phyloP scores from a whole-genome alignment of 192 early-diverging fungal genomes.

The Chytriomyces confervae region DNA sequence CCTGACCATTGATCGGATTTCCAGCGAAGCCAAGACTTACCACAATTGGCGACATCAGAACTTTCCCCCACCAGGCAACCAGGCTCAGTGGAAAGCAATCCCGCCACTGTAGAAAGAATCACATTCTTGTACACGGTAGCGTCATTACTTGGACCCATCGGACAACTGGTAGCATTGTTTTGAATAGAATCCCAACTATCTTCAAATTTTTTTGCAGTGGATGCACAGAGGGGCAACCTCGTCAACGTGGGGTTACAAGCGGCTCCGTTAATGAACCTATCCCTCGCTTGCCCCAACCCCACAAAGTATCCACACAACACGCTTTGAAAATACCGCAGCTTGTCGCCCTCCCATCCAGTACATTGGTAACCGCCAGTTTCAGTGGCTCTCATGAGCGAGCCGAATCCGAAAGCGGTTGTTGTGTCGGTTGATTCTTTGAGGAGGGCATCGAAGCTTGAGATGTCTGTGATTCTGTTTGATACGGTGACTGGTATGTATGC shows the following conservation, averaged over 20 bases:
- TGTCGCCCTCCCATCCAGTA: not conserved
- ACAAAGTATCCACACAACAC: conserved; percentile 4
- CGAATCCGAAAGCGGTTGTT: not conserved
- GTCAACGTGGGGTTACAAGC: not conserved
- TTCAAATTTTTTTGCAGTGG: not conserved
- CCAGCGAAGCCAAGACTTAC: not conserved
- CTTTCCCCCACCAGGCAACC: not conserved
- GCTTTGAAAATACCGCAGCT: not conserved
- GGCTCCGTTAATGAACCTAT: not conserved
- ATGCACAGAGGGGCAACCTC: not conserved
- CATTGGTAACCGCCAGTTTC: not conserved
- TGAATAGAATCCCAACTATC: not conserved
- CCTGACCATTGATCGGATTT: no score
- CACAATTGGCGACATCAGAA: conserved; percentile 11
- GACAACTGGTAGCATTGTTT: not conserved
- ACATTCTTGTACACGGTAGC: not conserved
- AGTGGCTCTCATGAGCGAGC: not conserved
- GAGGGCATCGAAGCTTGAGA: conserved; percentile 1
- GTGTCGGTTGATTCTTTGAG: not conserved
- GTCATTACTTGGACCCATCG: not conserved
- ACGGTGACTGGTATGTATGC: conserved; percentile 13
- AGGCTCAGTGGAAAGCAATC: not conserved
- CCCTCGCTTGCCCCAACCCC: not conserved
- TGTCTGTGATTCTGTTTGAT: not conserved
- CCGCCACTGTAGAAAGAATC: not conserved